phyloP scores from a whole-genome alignment of 306 rosid species.

The Canavalia gladiata region DNA sequence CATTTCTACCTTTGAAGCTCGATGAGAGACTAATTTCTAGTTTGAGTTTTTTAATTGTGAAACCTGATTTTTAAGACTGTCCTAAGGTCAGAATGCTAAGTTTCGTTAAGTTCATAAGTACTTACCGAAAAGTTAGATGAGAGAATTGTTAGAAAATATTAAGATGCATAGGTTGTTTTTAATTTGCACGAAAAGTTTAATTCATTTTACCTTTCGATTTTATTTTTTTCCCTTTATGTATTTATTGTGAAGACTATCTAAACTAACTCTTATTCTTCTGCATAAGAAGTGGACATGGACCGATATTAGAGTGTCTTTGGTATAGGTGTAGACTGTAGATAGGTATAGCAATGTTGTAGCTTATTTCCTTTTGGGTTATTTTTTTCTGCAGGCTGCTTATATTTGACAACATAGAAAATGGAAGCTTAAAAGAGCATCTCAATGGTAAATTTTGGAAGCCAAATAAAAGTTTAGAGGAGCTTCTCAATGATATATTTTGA shows the following conservation, averaged over 20 bases:
- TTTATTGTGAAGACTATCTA: too few species aligned
- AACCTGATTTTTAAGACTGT: too few species aligned
- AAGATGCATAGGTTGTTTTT: neutral
- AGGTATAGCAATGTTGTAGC: slow-evolving; percentile 27
- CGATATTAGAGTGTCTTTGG: neutral
- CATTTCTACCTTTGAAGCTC: slow-evolving; percentile 22
- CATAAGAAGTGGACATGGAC: slow-evolving; percentile 6
- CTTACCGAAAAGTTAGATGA: neutral
- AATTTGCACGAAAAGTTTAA: neutral
- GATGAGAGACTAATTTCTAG: neutral
- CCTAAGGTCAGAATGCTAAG: neutral
- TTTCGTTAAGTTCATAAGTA: neutral
- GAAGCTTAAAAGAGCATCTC: slow-evolving; percentile 94
- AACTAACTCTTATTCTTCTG: neutral
- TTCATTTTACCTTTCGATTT: neutral
- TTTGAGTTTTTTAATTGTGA: neutral
- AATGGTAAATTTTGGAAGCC: slow-evolving; percentile 62
- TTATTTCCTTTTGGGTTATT: slow-evolving; percentile 18
- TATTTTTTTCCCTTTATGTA: neutral
- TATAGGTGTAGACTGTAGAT: neutral
- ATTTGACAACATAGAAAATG: slow-evolving; percentile 79
- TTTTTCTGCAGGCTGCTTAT: slow-evolving; percentile 71
- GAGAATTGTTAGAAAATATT: neutral
- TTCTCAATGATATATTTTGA: slow-evolving; percentile 28
- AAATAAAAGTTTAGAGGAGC: slow-evolving; percentile 20